Base-by-base conservation (phyloP, 1,284 basidiomycete genomes). In the Fomitopsis schrenkii region DNA sequence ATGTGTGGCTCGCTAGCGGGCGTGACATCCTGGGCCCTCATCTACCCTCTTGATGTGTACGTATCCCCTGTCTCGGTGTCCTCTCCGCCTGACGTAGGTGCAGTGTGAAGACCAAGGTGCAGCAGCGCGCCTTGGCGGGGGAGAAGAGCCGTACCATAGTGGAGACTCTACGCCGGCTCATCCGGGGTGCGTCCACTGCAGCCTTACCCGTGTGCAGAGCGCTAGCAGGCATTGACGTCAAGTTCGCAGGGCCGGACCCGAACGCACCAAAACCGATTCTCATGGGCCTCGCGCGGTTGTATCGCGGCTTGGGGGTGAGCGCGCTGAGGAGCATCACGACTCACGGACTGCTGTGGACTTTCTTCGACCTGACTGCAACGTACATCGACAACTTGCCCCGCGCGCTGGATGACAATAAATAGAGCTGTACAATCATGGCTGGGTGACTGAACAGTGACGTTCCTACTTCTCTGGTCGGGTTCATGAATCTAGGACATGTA, bases 71-170 rank as follows among this genome's bases (percentile, higher is more conserved):
- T 57, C 7, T 30, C 19, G 15, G 7, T 30, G 15, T 8, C 2
- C 35, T 10, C n/a, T n/a, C n/a, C 33, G 3, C 12, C 26, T 53
- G 33, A 56, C 53, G 60, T 46, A 41, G 48, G 15, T 73, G 67
- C 67, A 92, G 94, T 58, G 92, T 97, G 60, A 97, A 97, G 78
- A 97, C 95, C 0, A 95, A 95, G 72, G 83, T 96, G 40, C 94
- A 97, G 72, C 90, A 95, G 70, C 87, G 95, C 58, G 88, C 93
- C 14, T 79, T 97, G 40, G 90, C 93, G 4, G 90, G 90, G 50
- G 84, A 89, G 64, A 81, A 79, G 52, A 83, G 86, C 64, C 84
- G 88, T 62, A 83, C 87, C 45, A 80, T 88, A 17, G 81, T 79
- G 71, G 87, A 91, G 74, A 94, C 95, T 6, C 80, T 95, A 59